Evolutionary conservation across 306 rosid species (phyloP).

Genomic region (Notholithocarpus densiflorus): DNA sequence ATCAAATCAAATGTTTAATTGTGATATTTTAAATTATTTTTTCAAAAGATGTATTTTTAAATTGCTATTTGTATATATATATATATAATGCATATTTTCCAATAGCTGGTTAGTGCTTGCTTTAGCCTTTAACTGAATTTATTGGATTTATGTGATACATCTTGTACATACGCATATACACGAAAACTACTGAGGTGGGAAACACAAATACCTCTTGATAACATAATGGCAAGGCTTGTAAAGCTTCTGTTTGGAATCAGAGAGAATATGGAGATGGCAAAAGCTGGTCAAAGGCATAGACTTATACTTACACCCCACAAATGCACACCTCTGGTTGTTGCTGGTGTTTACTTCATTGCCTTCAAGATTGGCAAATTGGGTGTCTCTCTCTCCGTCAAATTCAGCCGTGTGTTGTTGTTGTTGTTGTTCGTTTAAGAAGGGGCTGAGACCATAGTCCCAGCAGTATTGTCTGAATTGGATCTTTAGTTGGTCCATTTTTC

Average conservation of each 20-base stretch:
- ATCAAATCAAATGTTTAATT: too few relatives aligned
- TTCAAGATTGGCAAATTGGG: slow-evolving; percentile 1
- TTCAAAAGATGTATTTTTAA: too few relatives aligned
- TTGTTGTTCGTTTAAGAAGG: neutral
- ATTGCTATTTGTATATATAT: too few relatives aligned
- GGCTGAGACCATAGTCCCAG: slow-evolving; percentile 22
- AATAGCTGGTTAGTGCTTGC: too few relatives aligned
- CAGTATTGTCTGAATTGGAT: slow-evolving; percentile 17
- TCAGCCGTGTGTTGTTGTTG: neutral
- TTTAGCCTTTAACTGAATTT: too few relatives aligned
- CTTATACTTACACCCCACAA: slow-evolving; percentile 43
- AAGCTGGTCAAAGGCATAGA: slow-evolving; percentile 69
- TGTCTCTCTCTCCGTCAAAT: neutral
- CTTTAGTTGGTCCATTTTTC: slow-evolving; percentile 18
- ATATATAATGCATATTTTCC: too few relatives aligned
- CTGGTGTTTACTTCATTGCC: neutral
- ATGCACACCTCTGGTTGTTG: slow-evolving; percentile 37
- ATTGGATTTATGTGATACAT: too few relatives aligned
- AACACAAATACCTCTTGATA: slow-evolving; percentile 40
- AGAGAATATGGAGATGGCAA: slow-evolving; percentile 62
- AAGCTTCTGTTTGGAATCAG: slow-evolving; percentile 64
- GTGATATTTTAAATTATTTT: too few relatives aligned
- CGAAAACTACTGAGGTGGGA: neutral
- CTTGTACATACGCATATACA: neutral
- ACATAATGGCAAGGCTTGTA: slow-evolving; percentile 57